Conservation (phyloP, 192 early-diverging fungal genomes). For the Coemansia sp. region DNA sequence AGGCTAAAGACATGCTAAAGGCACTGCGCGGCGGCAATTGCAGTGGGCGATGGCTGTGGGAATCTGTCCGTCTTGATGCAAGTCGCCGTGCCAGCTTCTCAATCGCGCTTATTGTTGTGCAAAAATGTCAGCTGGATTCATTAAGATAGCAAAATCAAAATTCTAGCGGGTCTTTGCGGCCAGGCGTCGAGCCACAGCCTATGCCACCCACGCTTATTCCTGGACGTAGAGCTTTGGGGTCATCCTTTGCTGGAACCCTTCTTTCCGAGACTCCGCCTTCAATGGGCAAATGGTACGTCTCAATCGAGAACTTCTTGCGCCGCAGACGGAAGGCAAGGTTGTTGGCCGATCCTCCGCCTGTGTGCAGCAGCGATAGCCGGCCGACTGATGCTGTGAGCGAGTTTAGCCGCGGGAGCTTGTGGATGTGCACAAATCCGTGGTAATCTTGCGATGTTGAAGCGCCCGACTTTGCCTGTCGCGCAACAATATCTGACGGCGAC, state of each 20-base stretch:
- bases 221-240: constrained; percentile 10
- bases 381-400: constrained; percentile 70
- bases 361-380: constrained; percentile 64
- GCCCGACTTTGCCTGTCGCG: constrained; percentile 54
- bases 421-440: constrained; percentile 85
- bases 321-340: constrained; percentile 86
- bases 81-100: constrained; percentile 15
- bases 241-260: constrained; percentile 43
- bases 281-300: constrained; percentile 92
- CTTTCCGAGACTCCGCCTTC: constrained; percentile 80
- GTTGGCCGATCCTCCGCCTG: constrained; percentile 58
- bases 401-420: constrained; percentile 76
- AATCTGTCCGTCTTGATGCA: constrained; percentile 2
- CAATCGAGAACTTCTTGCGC: constrained; percentile 88
- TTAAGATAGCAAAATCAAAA: constrained; percentile 30
- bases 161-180: constrained; percentile 53
- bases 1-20: background rate
- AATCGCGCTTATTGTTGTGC: background rate
- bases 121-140: background rate
- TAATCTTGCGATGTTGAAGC: constrained; percentile 68
- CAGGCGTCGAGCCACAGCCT: constrained; percentile 53
- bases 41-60: background rate
- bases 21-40: background rate
- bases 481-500: constrained; percentile 50
- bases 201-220: constrained; percentile 15